Percentiles rank a stretch among this genome's conserved stretches.
phyloP scores from a whole-genome alignment of 2,329 filamentous ascomycete genomes.

The Kalmusia sp. region DNA sequence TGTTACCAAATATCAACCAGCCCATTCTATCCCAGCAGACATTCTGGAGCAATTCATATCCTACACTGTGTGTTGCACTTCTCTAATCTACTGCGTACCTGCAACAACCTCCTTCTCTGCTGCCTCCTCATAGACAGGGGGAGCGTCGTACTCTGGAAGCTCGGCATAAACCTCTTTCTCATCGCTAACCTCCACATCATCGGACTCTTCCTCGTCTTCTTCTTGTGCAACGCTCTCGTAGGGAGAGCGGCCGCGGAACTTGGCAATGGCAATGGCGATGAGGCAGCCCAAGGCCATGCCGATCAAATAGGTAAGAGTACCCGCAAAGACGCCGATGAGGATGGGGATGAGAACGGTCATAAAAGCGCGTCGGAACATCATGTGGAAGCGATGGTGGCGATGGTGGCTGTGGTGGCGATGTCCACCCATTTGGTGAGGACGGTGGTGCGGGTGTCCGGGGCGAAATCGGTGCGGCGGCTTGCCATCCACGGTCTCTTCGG shows the following conservation, averaged over 20 bases:
- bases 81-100: conserved; percentile 26
- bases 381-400: conserved; percentile 31
- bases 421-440: conserved; percentile 27
- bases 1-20: not conserved
- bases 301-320: conserved; percentile 70
- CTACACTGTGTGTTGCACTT: not conserved
- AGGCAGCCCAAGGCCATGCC: conserved; percentile 72
- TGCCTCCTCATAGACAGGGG: conserved; percentile 47
- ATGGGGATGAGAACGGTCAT: conserved; percentile 72
- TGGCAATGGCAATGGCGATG: conserved; percentile 65
- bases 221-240: conserved; percentile 45
- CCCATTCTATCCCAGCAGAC: not conserved
- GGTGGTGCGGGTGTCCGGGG: conserved; percentile 34
- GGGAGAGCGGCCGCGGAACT: conserved; percentile 55
- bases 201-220: conserved; percentile 39
- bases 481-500: conserved; percentile 32
- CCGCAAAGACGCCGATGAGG: conserved; percentile 71
- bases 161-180: conserved; percentile 45
- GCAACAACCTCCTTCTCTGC: conserved; percentile 40
- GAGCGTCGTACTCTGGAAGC: conserved; percentile 45
- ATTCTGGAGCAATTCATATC: not conserved
- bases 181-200: conserved; percentile 22
- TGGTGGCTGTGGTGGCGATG: conserved; percentile 24
- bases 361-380: conserved; percentile 58
- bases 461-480: conserved; percentile 45